Conservation (phyloP, 106 monocot genomes). For the Acorus gramineus region DNA sequence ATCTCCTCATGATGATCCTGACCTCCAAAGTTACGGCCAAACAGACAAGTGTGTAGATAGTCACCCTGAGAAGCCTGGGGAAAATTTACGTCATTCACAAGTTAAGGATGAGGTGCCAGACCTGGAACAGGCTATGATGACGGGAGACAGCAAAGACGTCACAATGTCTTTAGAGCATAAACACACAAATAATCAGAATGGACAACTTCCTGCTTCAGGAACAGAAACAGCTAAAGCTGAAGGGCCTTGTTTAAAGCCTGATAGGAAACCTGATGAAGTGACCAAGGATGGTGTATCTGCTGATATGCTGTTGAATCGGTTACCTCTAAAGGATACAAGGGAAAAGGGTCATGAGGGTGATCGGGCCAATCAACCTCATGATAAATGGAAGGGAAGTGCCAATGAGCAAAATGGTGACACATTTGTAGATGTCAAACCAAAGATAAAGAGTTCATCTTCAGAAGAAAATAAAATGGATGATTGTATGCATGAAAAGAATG, state of each 20-base stretch:
- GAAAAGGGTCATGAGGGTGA: slow-evolving; percentile 3
- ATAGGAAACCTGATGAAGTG: slow-evolving; percentile 7
- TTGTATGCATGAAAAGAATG: slow-evolving; percentile 23
- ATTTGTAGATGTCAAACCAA: slow-evolving; percentile 11
- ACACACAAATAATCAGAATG: slow-evolving; percentile 5
- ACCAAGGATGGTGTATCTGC: not conserved
- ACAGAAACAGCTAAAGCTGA: slow-evolving; percentile 6
- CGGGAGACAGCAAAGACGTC: slow-evolving; percentile 4
- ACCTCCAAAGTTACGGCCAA: slow-evolving; percentile 1
- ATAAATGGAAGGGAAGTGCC: not conserved
- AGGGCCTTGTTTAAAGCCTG: slow-evolving; percentile 9
- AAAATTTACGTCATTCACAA: slow-evolving; percentile 8
- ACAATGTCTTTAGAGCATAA: slow-evolving; percentile 14
- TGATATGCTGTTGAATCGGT: not conserved
- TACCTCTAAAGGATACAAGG: slow-evolving; percentile 2
- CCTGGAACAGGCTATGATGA: not conserved
- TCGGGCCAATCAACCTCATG: slow-evolving; percentile 3
- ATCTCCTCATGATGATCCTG: slow-evolving; percentile 16
- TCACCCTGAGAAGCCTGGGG: slow-evolving; percentile 20
- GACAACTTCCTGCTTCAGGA: slow-evolving; percentile 12
- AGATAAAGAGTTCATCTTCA: slow-evolving; percentile 11
- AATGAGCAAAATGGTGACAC: not conserved
- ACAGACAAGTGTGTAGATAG: slow-evolving; percentile 19
- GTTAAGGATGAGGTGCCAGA: slow-evolving; percentile 17
- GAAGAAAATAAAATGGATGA: slow-evolving; percentile 20